These are phyloP conservation scores for Hemileccinum impolitum DNA, from an alignment of 768 basidiomycete species.

Conservation along the genomic window DNA sequence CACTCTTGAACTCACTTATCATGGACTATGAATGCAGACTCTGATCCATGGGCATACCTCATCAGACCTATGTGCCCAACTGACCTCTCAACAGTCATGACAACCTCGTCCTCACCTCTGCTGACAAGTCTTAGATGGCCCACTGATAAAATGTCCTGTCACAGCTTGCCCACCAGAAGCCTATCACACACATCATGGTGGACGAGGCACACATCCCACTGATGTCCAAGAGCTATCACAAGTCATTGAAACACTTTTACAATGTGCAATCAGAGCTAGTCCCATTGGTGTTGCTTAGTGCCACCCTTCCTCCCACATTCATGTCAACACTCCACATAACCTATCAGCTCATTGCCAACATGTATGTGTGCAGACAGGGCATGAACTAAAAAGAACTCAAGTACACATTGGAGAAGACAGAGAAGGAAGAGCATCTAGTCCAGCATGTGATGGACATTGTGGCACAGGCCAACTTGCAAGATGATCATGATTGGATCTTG, in stretches of 20 bases:
- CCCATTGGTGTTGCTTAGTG: constrained; percentile 21
- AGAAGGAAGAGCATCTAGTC: rapidly evolving
- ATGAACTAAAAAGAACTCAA: constrained; percentile 11
- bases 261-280: neutral
- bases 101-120: constrained; percentile 9
- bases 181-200: constrained; percentile 11
- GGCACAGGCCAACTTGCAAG: no score
- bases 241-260: neutral
- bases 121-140: neutral
- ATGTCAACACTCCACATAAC: neutral
- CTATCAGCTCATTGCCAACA: constrained; percentile 1
- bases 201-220: constrained; percentile 26
- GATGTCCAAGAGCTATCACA: constrained; percentile 9
- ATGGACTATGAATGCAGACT: neutral
- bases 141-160: constrained; percentile 10
- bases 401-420: constrained; percentile 5
- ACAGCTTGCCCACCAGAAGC: neutral
- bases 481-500: neutral
- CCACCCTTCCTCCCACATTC: constrained; percentile 11
- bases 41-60: neutral
- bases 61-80: neutral
- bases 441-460: neutral
- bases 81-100: neutral
- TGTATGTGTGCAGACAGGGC: neutral
- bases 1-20: neutral